Base-by-base conservation (phyloP, 1,284 basidiomycete genomes). In the Limonomyces culmigenus region DNA sequence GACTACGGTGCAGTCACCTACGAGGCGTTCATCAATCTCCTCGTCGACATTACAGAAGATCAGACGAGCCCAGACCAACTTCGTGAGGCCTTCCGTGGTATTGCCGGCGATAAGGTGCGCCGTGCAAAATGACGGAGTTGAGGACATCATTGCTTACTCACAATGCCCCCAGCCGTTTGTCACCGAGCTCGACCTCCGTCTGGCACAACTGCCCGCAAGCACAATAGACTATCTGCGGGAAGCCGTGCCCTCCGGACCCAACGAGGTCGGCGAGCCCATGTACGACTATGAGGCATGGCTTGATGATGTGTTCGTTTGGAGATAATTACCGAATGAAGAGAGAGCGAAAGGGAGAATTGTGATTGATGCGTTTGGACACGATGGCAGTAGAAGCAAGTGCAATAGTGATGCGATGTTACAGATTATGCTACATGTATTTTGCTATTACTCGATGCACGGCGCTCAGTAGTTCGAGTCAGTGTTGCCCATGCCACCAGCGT, bases 31-130 rank as follows among this genome's bases (percentile, higher is more conserved):
- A 85, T 96, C 46, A 87, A 89, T 43, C 78, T 96, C 42, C 57
- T 98, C 54, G 83, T 92, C 33, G 87, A 92, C 34, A 93, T 96
- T 44, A 93, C 78, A 19, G 88, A 97, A 60, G 95, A 97, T 51
- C 88, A 93, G 38, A 92, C 87, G 1, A 85, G 88, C 1, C 73
- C 83, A 0, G 88, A 92, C 38, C 93, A 97, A 51, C 67, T 98
- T 41, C 74, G 86, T 15, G 88, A 92, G 45, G 78, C 92, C 2
- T 98, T 98, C 74, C 75, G 86, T 33, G 87, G 86, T 5, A 78
- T 96, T 32, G 88, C 91, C 2, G 72, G 67, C 11, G 83, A 92
- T 50, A 97, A 97, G 69, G 89, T 84, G 43, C 31, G 67, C 41
- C 19, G 23, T n/a, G 32, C 35, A 32, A 31, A 14, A 29, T 12